These are phyloP conservation scores for Helicostylum pulchrum DNA, from an alignment of 192 early-diverging fungal genomes.

Conservation along the genomic window DNA sequence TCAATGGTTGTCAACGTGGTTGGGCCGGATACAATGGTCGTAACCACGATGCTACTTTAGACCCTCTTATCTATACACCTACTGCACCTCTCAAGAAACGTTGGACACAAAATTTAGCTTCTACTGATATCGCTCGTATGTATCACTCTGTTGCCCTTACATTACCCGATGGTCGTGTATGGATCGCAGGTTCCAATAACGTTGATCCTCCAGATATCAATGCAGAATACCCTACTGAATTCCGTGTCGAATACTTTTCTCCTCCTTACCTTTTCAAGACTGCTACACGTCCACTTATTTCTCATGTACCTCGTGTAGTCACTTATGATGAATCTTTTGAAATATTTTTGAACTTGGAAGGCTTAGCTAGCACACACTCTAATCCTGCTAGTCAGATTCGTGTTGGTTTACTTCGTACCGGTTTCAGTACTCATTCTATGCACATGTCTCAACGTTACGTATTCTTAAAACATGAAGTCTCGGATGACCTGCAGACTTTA, in stretches of 20 bases:
- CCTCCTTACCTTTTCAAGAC: constrained; percentile 47
- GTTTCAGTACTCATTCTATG: constrained; percentile 52
- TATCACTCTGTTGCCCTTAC: constrained; percentile 58
- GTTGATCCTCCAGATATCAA: constrained; percentile 37
- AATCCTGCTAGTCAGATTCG: constrained; percentile 27
- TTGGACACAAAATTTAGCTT: constrained; percentile 39
- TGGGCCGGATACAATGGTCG: constrained; percentile 42
- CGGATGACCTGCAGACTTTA: constrained; percentile 27
- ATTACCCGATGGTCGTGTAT: constrained; percentile 54
- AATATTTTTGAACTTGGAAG: constrained; percentile 29
- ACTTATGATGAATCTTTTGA: constrained; percentile 22
- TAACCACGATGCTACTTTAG: constrained; percentile 46
- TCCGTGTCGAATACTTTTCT: constrained; percentile 50
- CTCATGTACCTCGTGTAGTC: constrained; percentile 25
- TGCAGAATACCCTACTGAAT: constrained; percentile 50
- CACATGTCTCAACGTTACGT: constrained; percentile 55
- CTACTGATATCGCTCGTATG: constrained; percentile 57
- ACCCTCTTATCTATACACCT: constrained; percentile 54
- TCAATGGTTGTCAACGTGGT: constrained; percentile 57
- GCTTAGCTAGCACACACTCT: background rate
- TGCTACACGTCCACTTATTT: constrained; percentile 37
- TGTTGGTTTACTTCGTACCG: constrained; percentile 43
- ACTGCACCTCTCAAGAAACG: constrained; percentile 37
- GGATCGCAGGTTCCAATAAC: constrained; percentile 58
- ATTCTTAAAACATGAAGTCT: constrained; percentile 26